phyloP scores from a whole-genome alignment of 208 protist genomes.

The Angomonas deanei region DNA sequence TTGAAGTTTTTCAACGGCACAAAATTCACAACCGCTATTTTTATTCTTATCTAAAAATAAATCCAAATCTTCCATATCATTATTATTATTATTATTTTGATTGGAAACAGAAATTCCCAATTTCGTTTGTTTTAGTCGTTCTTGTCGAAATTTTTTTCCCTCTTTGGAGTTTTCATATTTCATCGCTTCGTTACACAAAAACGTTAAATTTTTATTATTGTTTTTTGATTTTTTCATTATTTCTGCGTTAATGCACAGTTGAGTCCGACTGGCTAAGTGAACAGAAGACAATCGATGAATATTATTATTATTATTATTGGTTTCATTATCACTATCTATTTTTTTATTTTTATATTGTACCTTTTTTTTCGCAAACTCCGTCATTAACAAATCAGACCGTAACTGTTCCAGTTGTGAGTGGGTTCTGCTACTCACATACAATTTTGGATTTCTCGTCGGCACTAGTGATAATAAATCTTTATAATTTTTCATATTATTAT shows the following conservation, averaged over 20 bases:
- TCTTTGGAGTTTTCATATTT: constrained; percentile 42
- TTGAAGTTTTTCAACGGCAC: constrained; percentile 18
- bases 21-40: constrained; percentile 43
- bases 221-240: neutral
- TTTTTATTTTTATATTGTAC: neutral
- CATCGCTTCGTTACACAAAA: constrained; percentile 88
- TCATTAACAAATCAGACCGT: neutral
- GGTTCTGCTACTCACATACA: neutral
- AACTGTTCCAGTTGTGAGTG: neutral
- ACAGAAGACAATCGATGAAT: constrained; percentile 16
- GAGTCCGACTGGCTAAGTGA: constrained; percentile 93
- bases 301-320: neutral
- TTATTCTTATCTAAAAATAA: constrained; percentile 13
- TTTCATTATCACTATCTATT: constrained; percentile 18
- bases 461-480: neutral
- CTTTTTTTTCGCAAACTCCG: neutral
- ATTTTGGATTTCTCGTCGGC: neutral
- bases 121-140: no score
- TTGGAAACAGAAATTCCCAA: no score
- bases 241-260: constrained; percentile 19
- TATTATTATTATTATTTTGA: constrained; percentile 7
- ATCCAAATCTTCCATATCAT: neutral
- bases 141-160: neutral
- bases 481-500: neutral
- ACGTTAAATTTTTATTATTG: neutral